phyloP scores from a whole-genome alignment of 2,329 filamentous ascomycete species.

The Chrysosporium keratinophilum region DNA sequence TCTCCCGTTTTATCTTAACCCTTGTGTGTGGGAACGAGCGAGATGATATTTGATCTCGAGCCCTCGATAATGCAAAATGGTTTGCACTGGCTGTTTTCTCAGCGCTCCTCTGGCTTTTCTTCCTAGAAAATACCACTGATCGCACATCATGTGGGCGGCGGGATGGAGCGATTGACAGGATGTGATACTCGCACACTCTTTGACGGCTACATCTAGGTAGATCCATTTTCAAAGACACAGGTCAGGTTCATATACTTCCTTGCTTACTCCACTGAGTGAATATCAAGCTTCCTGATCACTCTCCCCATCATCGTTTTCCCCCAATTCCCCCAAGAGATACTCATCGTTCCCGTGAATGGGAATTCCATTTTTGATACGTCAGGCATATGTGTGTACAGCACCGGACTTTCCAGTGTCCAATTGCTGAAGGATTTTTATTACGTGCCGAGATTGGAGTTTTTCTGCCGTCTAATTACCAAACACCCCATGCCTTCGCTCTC shows the following conservation, averaged over 20 bases:
- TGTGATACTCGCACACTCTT: background rate
- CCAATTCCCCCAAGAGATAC: background rate
- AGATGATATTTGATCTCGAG: background rate
- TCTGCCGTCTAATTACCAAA: slow-evolving; percentile 41
- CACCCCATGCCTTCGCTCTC: slow-evolving; percentile 31
- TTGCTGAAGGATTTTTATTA: slow-evolving; percentile 55
- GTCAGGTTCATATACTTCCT: background rate
- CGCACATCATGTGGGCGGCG: background rate
- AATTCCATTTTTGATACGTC: too few species aligned
- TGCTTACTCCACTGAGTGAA: background rate
- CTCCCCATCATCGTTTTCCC: background rate
- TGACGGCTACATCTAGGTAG: background rate
- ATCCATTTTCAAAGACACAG: background rate
- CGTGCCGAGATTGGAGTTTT: slow-evolving; percentile 51
- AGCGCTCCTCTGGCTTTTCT: background rate
- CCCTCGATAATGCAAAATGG: slow-evolving; percentile 7
- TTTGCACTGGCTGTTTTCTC: slow-evolving; percentile 1
- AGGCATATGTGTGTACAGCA: slow-evolving; percentile 66
- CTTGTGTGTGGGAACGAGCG: background rate
- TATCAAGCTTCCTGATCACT: background rate
- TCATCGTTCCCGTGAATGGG: background rate
- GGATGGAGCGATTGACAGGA: background rate
- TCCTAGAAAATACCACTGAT: background rate
- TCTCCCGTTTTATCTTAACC: slow-evolving; percentile 1
- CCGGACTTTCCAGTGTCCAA: slow-evolving; percentile 49